Percentiles rank a stretch among this genome's conserved stretches.
These are phyloP conservation scores for Populus hybrid DNA, from an alignment of 441 rosid genomes.

Conservation along the genomic window DNA sequence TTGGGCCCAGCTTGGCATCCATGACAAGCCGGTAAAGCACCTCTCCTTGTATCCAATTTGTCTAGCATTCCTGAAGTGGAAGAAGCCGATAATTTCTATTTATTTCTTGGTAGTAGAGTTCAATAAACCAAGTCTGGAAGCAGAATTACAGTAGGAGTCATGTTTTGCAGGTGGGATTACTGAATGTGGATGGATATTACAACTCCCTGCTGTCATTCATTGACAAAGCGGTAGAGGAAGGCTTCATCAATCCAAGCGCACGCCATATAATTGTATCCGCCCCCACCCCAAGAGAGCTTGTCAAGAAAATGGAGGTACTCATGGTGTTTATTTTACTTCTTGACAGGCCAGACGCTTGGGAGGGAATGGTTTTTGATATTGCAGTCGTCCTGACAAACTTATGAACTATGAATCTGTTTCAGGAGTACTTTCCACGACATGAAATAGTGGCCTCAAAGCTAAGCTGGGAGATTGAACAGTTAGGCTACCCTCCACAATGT, in stretches of 20 bases:
- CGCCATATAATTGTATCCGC: constrained; percentile 88
- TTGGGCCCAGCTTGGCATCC: constrained; percentile 94
- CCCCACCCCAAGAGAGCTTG: constrained; percentile 64
- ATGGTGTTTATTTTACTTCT: too few species aligned
- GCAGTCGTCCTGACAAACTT: not conserved
- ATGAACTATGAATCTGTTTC: not conserved
- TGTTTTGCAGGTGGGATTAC: constrained; percentile 67
- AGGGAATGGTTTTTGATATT: too few species aligned
- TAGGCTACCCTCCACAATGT: constrained; percentile 43
- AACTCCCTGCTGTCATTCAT: constrained; percentile 70
- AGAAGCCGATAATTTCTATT: not conserved
- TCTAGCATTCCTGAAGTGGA: not conserved
- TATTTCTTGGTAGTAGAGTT: not conserved
- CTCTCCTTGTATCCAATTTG: constrained; percentile 17
- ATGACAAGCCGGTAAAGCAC: constrained; percentile 72
- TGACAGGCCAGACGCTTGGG: too few species aligned
- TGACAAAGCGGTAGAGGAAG: constrained; percentile 93
- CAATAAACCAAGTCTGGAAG: not conserved
- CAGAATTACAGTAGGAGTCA: not conserved
- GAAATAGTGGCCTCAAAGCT: constrained; percentile 75
- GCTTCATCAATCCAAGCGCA: constrained; percentile 73
- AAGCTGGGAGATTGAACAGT: constrained; percentile 73
- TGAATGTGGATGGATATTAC: constrained; percentile 89
- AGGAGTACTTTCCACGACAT: constrained; percentile 85
- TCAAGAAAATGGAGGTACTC: constrained; percentile 80